Conservation (phyloP, 495 filamentous ascomycete genomes). For the Aspergillus baeticus region DNA sequence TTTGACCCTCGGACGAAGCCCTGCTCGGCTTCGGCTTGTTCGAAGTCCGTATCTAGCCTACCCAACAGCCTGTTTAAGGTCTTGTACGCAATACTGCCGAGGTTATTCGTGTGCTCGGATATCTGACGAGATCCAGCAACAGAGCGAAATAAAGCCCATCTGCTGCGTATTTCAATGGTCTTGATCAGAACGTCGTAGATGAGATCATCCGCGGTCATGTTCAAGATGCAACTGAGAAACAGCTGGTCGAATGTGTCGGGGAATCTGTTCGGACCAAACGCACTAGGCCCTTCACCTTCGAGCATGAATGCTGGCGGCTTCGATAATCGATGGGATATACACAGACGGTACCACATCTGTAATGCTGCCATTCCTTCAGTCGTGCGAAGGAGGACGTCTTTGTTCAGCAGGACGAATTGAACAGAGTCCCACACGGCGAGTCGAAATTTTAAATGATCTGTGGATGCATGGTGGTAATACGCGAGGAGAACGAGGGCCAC, state of each 20-base stretch:
- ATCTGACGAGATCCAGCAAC: slow-evolving; percentile 4
- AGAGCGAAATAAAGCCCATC: slow-evolving; percentile 13
- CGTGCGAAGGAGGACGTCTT: background rate
- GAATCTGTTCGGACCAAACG: slow-evolving; percentile 11
- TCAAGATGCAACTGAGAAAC: slow-evolving; percentile 13
- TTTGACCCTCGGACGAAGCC: slow-evolving; percentile 14
- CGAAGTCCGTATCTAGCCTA: background rate
- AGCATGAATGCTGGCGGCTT: slow-evolving; percentile 18
- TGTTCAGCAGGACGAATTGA: slow-evolving; percentile 7
- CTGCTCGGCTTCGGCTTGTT: slow-evolving; percentile 9
- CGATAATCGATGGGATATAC: slow-evolving; percentile 15
- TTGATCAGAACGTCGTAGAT: slow-evolving; percentile 22
- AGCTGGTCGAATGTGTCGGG: slow-evolving; percentile 16
- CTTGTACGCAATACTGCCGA: background rate
- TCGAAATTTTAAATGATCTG: slow-evolving; percentile 14
- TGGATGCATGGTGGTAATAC: slow-evolving; percentile 21
- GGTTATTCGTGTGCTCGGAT: slow-evolving; percentile 10
- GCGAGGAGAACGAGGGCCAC: slow-evolving; percentile 9
- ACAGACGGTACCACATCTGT: slow-evolving; percentile 22
- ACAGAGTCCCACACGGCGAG: slow-evolving; percentile 16
- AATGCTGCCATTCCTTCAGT: background rate
- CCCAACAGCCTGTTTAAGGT: background rate
- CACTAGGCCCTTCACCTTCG: slow-evolving; percentile 18
- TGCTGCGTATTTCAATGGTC: slow-evolving; percentile 14
- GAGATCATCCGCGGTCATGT: slow-evolving; percentile 17